Conservation (phyloP, 306 rosid species). For the Hippophae gyantsensis region DNA sequence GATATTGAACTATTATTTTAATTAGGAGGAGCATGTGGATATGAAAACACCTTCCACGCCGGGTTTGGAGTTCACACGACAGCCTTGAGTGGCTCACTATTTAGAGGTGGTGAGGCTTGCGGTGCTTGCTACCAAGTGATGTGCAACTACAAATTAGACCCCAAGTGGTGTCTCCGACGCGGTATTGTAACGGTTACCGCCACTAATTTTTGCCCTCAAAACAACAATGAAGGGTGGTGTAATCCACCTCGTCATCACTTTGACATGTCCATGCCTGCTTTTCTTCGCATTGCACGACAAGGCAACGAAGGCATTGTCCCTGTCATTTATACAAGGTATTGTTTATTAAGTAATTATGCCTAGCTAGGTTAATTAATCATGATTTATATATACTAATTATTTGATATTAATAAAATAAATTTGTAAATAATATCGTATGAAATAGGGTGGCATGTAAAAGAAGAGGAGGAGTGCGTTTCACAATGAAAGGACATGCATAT, state of each 20-base stretch:
- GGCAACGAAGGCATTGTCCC: constrained; percentile 89
- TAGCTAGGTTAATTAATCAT: background rate
- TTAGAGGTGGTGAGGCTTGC: constrained; percentile 61
- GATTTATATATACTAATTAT: background rate
- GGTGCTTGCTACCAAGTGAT: constrained; percentile 75
- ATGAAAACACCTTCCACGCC: constrained; percentile 56
- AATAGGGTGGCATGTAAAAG: constrained; percentile 62
- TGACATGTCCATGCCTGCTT: constrained; percentile 78
- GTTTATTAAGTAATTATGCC: background rate
- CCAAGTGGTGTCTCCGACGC: constrained; percentile 61
- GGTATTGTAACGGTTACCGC: constrained; percentile 43
- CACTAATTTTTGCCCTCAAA: constrained; percentile 80
- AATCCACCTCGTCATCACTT: constrained; percentile 74
- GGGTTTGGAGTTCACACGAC: constrained; percentile 78
- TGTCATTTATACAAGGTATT: constrained; percentile 52
- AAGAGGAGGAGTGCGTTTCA: constrained; percentile 76
- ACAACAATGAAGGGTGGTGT: constrained; percentile 84
- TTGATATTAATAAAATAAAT: background rate
- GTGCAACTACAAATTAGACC: constrained; percentile 49
- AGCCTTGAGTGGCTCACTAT: constrained; percentile 57
- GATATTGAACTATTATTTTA: background rate
- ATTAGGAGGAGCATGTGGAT: constrained; percentile 86
- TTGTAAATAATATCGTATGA: background rate
- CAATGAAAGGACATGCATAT: constrained; percentile 57
- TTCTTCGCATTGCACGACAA: constrained; percentile 57